A percentile compares a stretch with the other conserved stretches of the same genome.
Evolutionary conservation across 306 rosid species (phyloP).

Genomic region (Casuarina equisetifolia): DNA sequence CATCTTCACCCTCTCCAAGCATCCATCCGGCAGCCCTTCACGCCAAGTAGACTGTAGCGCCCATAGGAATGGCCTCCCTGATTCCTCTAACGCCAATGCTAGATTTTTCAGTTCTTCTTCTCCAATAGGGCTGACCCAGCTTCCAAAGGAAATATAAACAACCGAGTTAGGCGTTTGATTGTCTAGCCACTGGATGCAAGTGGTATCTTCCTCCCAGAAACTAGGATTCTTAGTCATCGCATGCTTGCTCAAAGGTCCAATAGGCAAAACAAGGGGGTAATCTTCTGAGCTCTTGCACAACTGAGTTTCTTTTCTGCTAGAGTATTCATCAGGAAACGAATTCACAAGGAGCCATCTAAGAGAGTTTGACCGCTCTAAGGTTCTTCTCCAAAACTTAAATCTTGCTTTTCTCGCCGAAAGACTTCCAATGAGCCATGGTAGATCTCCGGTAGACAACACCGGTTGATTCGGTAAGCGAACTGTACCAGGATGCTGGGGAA

Average conservation of each 20-base stretch:
- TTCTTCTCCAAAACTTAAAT: slow-evolving; percentile 76
- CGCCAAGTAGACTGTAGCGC: slow-evolving; percentile 59
- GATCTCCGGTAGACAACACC: slow-evolving; percentile 48
- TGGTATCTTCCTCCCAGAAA: slow-evolving; percentile 75
- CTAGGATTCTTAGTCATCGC: slow-evolving; percentile 33
- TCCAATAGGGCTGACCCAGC: slow-evolving; percentile 83
- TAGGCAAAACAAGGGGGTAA: slow-evolving; percentile 33
- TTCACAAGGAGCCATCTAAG: slow-evolving; percentile 66
- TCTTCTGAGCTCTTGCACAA: slow-evolving; percentile 6
- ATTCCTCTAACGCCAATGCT: slow-evolving; percentile 61
- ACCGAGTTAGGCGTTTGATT: slow-evolving; percentile 44
- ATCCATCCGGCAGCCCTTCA: slow-evolving; percentile 58
- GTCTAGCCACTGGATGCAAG: slow-evolving; percentile 68
- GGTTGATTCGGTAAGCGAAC: slow-evolving; percentile 47
- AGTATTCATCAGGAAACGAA: slow-evolving; percentile 55
- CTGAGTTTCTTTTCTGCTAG: slow-evolving; percentile 12
- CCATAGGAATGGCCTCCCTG: slow-evolving; percentile 73
- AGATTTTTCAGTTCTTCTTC: slow-evolving; percentile 53
- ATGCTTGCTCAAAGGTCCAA: slow-evolving; percentile 46
- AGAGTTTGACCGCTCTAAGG: slow-evolving; percentile 54
- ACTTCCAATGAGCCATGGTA: slow-evolving; percentile 89
- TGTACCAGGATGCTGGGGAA: slow-evolving; percentile 45
- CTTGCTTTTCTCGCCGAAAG: slow-evolving; percentile 56
- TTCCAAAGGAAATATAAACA: slow-evolving; percentile 79
- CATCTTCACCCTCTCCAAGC: slow-evolving; percentile 37